phyloP scores from a whole-genome alignment of 2,329 filamentous ascomycete species.

The Plectosphaerella cucumerina region DNA sequence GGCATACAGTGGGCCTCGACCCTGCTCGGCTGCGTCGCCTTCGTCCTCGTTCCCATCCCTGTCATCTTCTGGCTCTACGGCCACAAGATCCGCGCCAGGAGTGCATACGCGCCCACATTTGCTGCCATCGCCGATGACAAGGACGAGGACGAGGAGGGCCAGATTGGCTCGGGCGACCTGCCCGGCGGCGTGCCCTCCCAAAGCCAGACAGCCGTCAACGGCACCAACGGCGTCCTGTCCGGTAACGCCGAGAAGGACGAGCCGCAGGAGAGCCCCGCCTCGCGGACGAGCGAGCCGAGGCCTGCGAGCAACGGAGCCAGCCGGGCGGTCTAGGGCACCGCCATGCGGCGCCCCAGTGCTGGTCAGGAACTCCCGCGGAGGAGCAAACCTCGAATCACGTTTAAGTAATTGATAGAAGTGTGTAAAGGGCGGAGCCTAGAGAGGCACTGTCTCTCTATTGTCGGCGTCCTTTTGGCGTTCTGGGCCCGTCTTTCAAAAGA shows the following conservation, averaged over 20 bases:
- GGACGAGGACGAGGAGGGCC: constrained; percentile 3
- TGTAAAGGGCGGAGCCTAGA: neutral
- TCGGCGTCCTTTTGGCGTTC: no score
- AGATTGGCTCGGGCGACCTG: constrained; percentile 1
- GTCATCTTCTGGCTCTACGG: constrained; percentile 60
- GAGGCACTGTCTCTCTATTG: neutral
- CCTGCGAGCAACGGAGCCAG: constrained; percentile 21
- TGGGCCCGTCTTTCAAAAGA: no score
- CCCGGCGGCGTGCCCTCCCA: constrained; percentile 4
- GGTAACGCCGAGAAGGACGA: constrained; percentile 27
- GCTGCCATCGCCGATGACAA: constrained; percentile 11
- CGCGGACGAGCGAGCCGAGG: constrained; percentile 27
- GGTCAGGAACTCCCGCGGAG: neutral
- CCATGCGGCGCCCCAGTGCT: no score
- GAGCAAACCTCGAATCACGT: neutral
- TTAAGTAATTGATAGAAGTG: neutral
- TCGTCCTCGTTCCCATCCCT: constrained; percentile 56
- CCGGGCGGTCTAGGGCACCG: constrained; percentile 7
- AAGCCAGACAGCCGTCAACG: neutral
- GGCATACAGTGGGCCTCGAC: constrained; percentile 61
- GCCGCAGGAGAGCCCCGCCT: constrained; percentile 18
- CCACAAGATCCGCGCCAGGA: constrained; percentile 48
- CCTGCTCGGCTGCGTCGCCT: constrained; percentile 56
- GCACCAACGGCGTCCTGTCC: neutral
- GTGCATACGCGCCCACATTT: constrained; percentile 50